phyloP scores from a whole-genome alignment of 1,284 basidiomycete species.

The Marasmius tenuissimus region DNA sequence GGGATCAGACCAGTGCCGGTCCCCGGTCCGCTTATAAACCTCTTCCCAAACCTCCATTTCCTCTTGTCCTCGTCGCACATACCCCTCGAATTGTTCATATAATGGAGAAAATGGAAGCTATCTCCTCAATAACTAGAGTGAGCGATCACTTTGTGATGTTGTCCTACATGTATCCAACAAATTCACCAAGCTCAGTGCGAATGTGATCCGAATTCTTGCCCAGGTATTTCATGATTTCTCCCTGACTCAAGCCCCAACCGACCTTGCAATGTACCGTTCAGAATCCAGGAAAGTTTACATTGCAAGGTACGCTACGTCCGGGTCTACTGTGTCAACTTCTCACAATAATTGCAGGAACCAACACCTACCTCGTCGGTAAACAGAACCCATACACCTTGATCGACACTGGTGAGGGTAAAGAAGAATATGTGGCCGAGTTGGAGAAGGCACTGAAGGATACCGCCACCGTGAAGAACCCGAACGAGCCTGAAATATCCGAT shows the following conservation, averaged over 20 bases:
- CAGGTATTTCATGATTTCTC: constrained; percentile 48
- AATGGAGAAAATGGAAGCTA: constrained; percentile 47
- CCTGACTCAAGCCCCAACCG: neutral
- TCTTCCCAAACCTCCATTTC: neutral
- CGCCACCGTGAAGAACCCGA: constrained; percentile 28
- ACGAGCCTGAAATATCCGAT: constrained; percentile 66
- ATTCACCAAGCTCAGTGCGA: constrained; percentile 55
- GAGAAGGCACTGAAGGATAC: constrained; percentile 51
- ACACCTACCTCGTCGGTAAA: constrained; percentile 85
- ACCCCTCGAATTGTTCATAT: neutral
- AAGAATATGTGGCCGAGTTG: constrained; percentile 69
- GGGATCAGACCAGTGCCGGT: neutral
- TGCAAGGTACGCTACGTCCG: constrained; percentile 64
- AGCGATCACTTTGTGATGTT: constrained; percentile 14
- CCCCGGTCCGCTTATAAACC: neutral
- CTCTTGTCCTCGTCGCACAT: neutral
- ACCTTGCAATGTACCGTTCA: constrained; percentile 27
- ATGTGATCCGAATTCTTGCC: constrained; percentile 66
- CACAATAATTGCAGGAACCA: constrained; percentile 63
- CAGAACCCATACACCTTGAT: constrained; percentile 76
- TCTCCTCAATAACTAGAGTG: constrained; percentile 56
- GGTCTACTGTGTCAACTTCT: neutral
- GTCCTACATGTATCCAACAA: neutral
- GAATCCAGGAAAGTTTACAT: constrained; percentile 90
- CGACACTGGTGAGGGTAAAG: constrained; percentile 86